These are phyloP conservation scores for Ceratobasidium sp. DNA, from an alignment of 1,284 basidiomycete species.

Conservation along the genomic window DNA sequence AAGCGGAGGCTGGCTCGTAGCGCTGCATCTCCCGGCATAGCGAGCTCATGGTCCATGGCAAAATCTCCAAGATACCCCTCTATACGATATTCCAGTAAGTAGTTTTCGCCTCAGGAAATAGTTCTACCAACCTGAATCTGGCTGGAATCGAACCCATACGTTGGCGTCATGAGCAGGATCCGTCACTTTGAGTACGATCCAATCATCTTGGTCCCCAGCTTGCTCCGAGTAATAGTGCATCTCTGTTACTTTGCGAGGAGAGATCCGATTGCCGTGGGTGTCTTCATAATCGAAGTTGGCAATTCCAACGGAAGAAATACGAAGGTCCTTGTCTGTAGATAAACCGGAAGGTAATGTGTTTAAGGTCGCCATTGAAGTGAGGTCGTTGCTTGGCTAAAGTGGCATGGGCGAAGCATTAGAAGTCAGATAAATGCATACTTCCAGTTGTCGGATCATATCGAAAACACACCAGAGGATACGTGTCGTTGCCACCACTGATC, in stretches of 20 bases:
- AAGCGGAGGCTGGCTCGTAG: slow-evolving; percentile 8
- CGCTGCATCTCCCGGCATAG: not conserved
- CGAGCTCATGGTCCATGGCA: not conserved
- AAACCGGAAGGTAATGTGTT: too few relatives aligned
- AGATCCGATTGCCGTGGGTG: not conserved
- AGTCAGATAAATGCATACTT: not conserved
- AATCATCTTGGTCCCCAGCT: slow-evolving; percentile 25
- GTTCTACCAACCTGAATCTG: slow-evolving; percentile 2
- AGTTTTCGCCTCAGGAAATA: not conserved
- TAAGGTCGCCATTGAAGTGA: not conserved
- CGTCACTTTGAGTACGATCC: slow-evolving; percentile 20
- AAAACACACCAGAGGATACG: not conserved
- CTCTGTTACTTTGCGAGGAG: slow-evolving; percentile 18
- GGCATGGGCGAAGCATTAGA: not conserved
- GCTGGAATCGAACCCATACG: slow-evolving; percentile 23
- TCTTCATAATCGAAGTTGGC: slow-evolving; percentile 21
- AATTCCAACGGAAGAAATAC: not conserved
- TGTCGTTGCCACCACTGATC: not conserved
- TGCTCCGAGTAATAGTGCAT: slow-evolving; percentile 32
- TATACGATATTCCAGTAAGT: not conserved
- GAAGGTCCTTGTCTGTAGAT: not conserved
- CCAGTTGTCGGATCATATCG: not conserved
- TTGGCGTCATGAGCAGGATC: not conserved
- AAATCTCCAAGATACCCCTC: not conserved
- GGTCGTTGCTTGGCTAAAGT: not conserved